A percentile compares a stretch with the other conserved stretches of the same genome.
Evolutionary conservation across 2,329 filamentous ascomycete genomes (phyloP).

Genomic region (Apiospora pterosperma): DNA sequence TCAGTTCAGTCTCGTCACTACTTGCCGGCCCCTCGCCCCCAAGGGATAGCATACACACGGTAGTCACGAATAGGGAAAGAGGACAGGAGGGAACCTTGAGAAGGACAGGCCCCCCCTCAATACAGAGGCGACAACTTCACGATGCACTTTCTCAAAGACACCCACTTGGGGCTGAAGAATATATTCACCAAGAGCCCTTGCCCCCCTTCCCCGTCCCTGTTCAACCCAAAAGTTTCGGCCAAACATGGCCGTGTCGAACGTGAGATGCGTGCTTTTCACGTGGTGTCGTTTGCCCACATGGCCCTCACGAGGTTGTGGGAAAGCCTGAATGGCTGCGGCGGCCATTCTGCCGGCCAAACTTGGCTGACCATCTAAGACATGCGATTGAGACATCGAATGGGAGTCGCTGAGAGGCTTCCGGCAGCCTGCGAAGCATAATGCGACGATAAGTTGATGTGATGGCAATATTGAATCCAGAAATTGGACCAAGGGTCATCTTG

Average conservation of each 20-base stretch:
- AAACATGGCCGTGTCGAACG: conserved; percentile 7
- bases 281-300: conserved; percentile 14
- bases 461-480: neutral
- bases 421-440: neutral
- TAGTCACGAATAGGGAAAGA: neutral
- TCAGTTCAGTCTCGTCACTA: conserved; percentile 2
- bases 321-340: neutral
- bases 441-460: neutral
- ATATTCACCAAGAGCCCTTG: neutral
- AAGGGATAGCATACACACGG: neutral
- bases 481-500: neutral
- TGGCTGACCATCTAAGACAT: neutral
- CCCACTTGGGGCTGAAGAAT: neutral
- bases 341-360: neutral
- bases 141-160: conserved; percentile 8
- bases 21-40: neutral
- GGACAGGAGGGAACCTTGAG: neutral
- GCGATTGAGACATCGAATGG: conserved; percentile 5
- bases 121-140: conserved; percentile 9
- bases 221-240: conserved; percentile 11
- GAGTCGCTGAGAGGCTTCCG: neutral
- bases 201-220: conserved; percentile 8
- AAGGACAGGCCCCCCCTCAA: neutral
- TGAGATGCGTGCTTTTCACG: conserved; percentile 14
- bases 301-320: neutral